Conservation (phyloP, 2,329 filamentous ascomycete species). For the Aspergillus novofumigatus region DNA sequence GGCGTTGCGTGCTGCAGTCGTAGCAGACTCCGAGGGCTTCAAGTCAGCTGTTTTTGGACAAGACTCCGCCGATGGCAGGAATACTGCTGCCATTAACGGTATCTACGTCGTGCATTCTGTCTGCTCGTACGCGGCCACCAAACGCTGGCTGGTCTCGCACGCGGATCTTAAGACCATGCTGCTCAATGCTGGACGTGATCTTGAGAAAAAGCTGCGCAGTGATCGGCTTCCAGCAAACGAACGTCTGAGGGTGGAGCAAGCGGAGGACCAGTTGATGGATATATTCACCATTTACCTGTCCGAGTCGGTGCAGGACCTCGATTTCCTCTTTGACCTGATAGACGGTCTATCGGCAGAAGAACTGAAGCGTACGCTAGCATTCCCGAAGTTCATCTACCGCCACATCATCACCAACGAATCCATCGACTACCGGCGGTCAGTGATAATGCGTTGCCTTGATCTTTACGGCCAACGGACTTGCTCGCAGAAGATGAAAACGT, state of each 20-base stretch:
- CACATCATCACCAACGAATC: constrained; percentile 80
- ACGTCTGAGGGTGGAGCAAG: constrained; percentile 82
- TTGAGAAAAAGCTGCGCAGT: constrained; percentile 68
- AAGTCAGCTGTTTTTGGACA: constrained; percentile 61
- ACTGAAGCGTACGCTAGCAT: constrained; percentile 68
- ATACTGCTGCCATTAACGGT: constrained; percentile 78
- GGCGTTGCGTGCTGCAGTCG: constrained; percentile 68
- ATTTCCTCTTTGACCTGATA: constrained; percentile 78
- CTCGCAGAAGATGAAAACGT: constrained; percentile 87
- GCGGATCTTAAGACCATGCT: constrained; percentile 56
- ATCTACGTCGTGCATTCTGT: constrained; percentile 82
- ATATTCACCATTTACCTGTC: constrained; percentile 79
- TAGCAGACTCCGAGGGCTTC: constrained; percentile 68
- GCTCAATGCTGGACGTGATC: constrained; percentile 65
- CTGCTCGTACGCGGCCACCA: constrained; percentile 60
- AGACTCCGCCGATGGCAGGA: constrained; percentile 63
- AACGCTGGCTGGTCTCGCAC: constrained; percentile 61
- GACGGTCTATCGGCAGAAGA: constrained; percentile 80
- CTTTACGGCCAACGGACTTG: constrained; percentile 74
- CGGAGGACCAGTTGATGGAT: constrained; percentile 78
- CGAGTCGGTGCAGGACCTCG: constrained; percentile 69
- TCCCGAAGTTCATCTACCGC: constrained; percentile 80
- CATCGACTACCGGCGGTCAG: constrained; percentile 76
- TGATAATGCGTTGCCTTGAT: constrained; percentile 82
- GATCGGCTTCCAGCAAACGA: constrained; percentile 68